Evolutionary conservation across 192 early-diverging fungal species (phyloP), one percentile per base, ranked within the genome.

Genomic region (Paraglomus occultum): DNA sequence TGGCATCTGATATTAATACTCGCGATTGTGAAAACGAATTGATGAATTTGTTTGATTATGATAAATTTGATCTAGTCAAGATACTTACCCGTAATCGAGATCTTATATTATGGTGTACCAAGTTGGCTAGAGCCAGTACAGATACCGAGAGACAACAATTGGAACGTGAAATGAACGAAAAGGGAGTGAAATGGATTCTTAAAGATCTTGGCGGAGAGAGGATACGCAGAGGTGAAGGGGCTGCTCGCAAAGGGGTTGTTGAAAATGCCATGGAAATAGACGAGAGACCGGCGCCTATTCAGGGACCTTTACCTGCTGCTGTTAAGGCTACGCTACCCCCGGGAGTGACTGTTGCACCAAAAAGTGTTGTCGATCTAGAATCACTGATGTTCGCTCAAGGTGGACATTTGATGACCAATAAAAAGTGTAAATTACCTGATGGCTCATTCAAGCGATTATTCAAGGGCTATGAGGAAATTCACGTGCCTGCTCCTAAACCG

Each of bases 321-420:
- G 80, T 79, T 50, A 85, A 82, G 49, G 77, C 80, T 38, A 82
- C 79, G 23, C 71, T 84, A 15, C 71, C 85, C 43, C 78, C 78
- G 17, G 82, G 78, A 5, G 78, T 72, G 8, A 84, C 83, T 0
- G 76, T 79, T 23, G 76, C 84, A 1, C 87, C 90, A 40, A 82
- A 80, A n/a, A 80, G 84, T 52, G 58, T 87, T 45, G 51, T 98
- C 23, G 92, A 97, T 77, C 74, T 98, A 15, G 90, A 95, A 0
- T 79, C 90, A 6, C 76, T 99, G 52, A 80, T 86, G 23, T 99
- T 99, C 77, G 75, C 88, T 63, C 92, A 97, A 79, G 97, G 97
- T 60, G 89, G 91, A 6, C 97, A 96, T 65, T 79, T 98, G 53
- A 99, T 98, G 96, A 93, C 96, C 38, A 99, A 99, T 83, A 96